These are phyloP conservation scores for Zychaea mexicana DNA, from an alignment of 371 early-diverging fungal genomes.

Conservation along the genomic window DNA sequence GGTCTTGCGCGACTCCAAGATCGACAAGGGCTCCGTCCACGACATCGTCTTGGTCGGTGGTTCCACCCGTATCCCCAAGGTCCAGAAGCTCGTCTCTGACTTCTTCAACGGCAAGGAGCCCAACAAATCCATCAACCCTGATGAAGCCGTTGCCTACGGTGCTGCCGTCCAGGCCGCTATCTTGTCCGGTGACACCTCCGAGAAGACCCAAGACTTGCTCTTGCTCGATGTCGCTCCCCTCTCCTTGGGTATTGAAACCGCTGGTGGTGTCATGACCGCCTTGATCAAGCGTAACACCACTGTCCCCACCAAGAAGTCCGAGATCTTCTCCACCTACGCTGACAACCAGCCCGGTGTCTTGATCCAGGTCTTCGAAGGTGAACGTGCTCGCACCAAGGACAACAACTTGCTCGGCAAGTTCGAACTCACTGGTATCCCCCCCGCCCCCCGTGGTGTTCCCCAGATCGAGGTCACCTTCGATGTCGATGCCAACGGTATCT, in stretches of 20 bases:
- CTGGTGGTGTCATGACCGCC: slow-evolving; percentile 97
- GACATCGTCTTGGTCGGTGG: slow-evolving; percentile 99
- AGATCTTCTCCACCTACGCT: slow-evolving; percentile 97
- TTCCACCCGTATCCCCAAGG: slow-evolving; percentile 99
- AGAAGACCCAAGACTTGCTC: slow-evolving; percentile 86
- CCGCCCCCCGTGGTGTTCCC: slow-evolving; percentile 97
- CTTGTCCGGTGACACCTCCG: slow-evolving; percentile 88
- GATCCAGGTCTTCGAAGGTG: slow-evolving; percentile 98
- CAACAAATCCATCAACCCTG: slow-evolving; percentile 98
- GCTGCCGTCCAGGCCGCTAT: slow-evolving; percentile 98
- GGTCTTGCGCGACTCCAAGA: slow-evolving; percentile 92
- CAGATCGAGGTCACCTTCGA: slow-evolving; percentile 99
- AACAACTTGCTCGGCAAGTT: slow-evolving; percentile 97
- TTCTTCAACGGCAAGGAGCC: slow-evolving; percentile 98
- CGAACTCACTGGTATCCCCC: slow-evolving; percentile 94
- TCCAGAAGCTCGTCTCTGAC: slow-evolving; percentile 97
- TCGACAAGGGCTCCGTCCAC: slow-evolving; percentile 87
- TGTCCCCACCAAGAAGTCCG: slow-evolving; percentile 97
- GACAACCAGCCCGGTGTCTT: slow-evolving; percentile 98
- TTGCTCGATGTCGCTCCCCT: slow-evolving; percentile 93
- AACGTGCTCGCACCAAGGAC: slow-evolving; percentile 95
- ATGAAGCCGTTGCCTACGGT: slow-evolving; percentile 99
- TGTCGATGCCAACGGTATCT: slow-evolving; percentile 97
- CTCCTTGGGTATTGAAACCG: slow-evolving; percentile 95
- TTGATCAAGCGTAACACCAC: slow-evolving; percentile 97